phyloP scores from a whole-genome alignment of 441 rosid genomes.

The Euphorbia schlechtendalii region DNA sequence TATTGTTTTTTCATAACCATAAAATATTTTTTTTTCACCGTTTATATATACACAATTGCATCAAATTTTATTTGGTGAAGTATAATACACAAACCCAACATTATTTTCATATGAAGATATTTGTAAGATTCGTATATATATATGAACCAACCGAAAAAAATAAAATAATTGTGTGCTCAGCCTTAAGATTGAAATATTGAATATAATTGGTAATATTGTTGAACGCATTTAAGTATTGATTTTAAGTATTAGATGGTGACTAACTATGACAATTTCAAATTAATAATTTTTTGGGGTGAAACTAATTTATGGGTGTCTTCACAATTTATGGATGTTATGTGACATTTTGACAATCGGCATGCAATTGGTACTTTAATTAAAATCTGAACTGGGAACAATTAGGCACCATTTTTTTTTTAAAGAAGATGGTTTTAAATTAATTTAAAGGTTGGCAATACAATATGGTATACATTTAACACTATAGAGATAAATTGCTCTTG shows the following conservation, averaged over 20 bases:
- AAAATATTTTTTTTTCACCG: too few relatives aligned
- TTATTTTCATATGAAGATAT: background rate
- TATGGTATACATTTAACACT: too few relatives aligned
- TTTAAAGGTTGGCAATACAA: too few relatives aligned
- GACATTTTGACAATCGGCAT: background rate
- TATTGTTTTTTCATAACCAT: background rate
- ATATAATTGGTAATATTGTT: background rate
- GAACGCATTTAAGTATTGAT: background rate
- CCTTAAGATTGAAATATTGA: too few relatives aligned
- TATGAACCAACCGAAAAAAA: background rate
- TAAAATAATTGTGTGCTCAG: background rate
- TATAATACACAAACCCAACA: background rate
- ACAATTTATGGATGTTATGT: background rate
- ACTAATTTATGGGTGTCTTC: background rate
- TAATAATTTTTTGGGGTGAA: background rate
- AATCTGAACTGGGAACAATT: background rate
- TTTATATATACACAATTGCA: background rate
- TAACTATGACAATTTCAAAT: background rate
- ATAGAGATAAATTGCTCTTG: too few relatives aligned
- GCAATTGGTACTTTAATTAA: background rate
- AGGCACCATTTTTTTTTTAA: background rate
- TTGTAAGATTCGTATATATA: background rate
- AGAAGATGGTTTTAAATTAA: too few relatives aligned
- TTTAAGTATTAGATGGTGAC: constrained; percentile 7
- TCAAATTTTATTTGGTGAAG: background rate